A percentile compares a stretch with the other conserved stretches of the same genome.
phyloP scores from a whole-genome alignment of 2,329 filamentous ascomycete species.

The Fusarium keratoplasticum region DNA sequence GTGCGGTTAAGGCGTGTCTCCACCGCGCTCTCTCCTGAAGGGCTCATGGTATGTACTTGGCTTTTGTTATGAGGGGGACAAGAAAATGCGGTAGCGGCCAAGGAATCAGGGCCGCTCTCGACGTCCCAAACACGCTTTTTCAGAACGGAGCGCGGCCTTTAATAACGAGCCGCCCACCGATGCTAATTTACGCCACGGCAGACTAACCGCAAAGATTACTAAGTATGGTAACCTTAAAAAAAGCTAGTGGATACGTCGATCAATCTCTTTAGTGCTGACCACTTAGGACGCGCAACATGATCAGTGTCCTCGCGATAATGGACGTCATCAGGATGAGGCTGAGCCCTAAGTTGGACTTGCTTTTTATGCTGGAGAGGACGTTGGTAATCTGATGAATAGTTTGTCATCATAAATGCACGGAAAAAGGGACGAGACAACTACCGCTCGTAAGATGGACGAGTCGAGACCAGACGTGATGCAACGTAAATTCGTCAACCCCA shows the following conservation, averaged over 20 bases:
- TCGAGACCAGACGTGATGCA: not conserved
- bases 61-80: not conserved
- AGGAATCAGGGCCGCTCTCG: not conserved
- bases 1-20: slow-evolving; percentile 6
- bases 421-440: not conserved
- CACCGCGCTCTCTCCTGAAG: not conserved
- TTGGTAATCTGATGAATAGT: not conserved
- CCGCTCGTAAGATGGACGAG: not conserved
- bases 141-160: slow-evolving; percentile 9
- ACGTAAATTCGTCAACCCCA: not conserved
- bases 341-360: not conserved
- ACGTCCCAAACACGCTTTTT: slow-evolving; percentile 6
- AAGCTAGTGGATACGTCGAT: not conserved
- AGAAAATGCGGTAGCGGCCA: slow-evolving; percentile 4
- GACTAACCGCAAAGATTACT: slow-evolving; percentile 1
- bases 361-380: not conserved
- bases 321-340: slow-evolving; percentile 1
- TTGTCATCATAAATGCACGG: not conserved
- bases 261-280: slow-evolving; percentile 1
- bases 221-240: slow-evolving; percentile 1
- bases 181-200: not conserved
- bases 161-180: slow-evolving; percentile 16
- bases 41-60: not conserved
- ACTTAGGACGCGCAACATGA: not conserved
- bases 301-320: not conserved